These are phyloP conservation scores for Sclerotinia trifoliorum DNA, from an alignment of 2,329 filamentous ascomycete species.

Conservation along the genomic window DNA sequence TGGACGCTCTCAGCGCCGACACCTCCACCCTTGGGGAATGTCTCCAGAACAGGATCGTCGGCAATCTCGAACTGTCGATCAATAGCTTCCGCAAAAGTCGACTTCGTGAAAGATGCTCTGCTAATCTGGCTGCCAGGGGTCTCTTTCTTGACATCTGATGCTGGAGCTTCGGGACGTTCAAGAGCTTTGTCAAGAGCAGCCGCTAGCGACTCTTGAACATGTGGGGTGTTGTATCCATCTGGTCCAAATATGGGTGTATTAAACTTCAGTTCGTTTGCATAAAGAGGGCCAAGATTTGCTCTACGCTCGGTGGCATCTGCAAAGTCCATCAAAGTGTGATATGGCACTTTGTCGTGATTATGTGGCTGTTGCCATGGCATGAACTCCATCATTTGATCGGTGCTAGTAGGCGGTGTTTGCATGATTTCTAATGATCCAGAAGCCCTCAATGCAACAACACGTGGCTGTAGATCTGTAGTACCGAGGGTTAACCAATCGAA, in stretches of 20 bases:
- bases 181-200: slow-evolving; percentile 36
- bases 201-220: slow-evolving; percentile 30
- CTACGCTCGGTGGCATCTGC: slow-evolving; percentile 51
- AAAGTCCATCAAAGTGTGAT: slow-evolving; percentile 58
- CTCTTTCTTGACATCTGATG: slow-evolving; percentile 20
- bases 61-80: background rate
- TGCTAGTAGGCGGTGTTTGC: slow-evolving; percentile 58
- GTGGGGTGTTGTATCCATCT: slow-evolving; percentile 45
- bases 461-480: slow-evolving; percentile 54
- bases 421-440: slow-evolving; percentile 62
- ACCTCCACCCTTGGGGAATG: background rate
- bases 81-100: slow-evolving; percentile 20
- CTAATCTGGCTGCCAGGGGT: slow-evolving; percentile 6
- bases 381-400: slow-evolving; percentile 58
- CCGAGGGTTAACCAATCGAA: slow-evolving; percentile 66
- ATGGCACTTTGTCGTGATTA: slow-evolving; percentile 48
- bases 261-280: slow-evolving; percentile 53
- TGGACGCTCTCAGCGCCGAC: background rate
- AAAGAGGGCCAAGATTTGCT: slow-evolving; percentile 54
- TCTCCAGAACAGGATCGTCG: slow-evolving; percentile 15
- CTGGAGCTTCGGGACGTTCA: slow-evolving; percentile 22
- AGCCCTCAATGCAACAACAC: slow-evolving; percentile 59
- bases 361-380: slow-evolving; percentile 61
- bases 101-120: slow-evolving; percentile 17
- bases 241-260: slow-evolving; percentile 58